Conservation (phyloP, 768 basidiomycete species). For the Pholiota microspora region DNA sequence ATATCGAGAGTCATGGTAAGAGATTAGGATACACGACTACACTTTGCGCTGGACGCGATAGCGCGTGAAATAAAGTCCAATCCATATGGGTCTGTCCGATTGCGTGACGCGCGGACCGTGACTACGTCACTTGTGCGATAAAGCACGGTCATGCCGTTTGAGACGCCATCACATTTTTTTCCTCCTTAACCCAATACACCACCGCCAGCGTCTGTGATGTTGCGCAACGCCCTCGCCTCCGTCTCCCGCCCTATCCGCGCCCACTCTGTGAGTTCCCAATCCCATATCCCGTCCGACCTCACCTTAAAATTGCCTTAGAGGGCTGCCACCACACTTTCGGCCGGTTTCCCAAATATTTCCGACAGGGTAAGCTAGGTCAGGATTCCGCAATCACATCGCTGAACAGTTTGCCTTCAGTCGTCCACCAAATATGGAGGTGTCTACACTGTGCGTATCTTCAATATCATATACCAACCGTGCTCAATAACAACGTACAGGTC, state of each 20-base stretch:
- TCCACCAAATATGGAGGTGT: conserved; percentile 91
- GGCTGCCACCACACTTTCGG: conserved; percentile 72
- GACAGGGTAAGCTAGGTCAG: conserved; percentile 49
- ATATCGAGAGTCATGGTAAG: conserved; percentile 29
- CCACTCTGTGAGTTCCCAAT: conserved; percentile 42
- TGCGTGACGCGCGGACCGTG: conserved; percentile 2
- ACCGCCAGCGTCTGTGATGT: conserved; percentile 45
- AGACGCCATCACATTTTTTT: conserved; percentile 22
- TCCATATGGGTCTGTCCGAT: too few species aligned
- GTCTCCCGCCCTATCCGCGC: conserved; percentile 51
- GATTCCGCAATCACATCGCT: conserved; percentile 13
- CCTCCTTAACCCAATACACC: conserved; percentile 27
- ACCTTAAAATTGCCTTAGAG: conserved; percentile 39
- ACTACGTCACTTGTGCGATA: neutral
- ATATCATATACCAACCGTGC: conserved; percentile 12
- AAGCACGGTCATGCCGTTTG: conserved; percentile 8
- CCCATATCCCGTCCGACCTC: neutral
- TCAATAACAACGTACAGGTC: conserved; percentile 52
- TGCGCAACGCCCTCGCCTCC: conserved; percentile 62
- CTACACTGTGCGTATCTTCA: conserved; percentile 60
- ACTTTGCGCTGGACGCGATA: too few species aligned
- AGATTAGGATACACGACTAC: neutral
- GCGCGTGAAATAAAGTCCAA: too few species aligned
- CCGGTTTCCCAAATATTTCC: conserved; percentile 74
- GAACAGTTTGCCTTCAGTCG: conserved; percentile 41